These are phyloP conservation scores for Acanthamoeba healyi DNA, from an alignment of 208 protist genomes.

Conservation along the genomic window DNA sequence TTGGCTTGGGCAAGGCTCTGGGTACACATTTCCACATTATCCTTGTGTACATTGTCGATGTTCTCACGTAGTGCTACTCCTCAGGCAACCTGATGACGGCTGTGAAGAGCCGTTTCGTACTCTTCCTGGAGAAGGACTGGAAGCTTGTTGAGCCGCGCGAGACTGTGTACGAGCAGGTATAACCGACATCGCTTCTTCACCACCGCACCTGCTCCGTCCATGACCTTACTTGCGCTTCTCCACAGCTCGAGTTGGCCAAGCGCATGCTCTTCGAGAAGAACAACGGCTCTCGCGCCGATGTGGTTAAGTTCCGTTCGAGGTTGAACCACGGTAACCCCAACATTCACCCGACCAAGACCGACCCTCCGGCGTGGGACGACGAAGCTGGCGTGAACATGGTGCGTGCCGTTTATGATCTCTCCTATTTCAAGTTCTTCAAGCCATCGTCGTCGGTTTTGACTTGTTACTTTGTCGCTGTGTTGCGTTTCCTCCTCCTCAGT, in stretches of 20 bases:
- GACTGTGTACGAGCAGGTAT: neutral
- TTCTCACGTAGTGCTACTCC: neutral
- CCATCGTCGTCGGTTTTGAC: too few species aligned
- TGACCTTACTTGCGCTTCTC: neutral
- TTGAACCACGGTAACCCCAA: slow-evolving; percentile 32
- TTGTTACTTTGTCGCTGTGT: too few species aligned
- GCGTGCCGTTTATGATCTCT: neutral
- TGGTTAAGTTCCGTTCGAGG: slow-evolving; percentile 59
- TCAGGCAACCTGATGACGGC: neutral
- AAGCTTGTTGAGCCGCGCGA: slow-evolving; percentile 26
- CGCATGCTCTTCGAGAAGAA: neutral
- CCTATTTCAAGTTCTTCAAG: too few species aligned
- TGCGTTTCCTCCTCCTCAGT: neutral
- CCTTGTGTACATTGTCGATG: too few species aligned
- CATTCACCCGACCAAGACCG: slow-evolving; percentile 17
- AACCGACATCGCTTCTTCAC: neutral
- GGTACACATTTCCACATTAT: neutral
- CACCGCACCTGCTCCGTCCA: too few species aligned
- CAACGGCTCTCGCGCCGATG: slow-evolving; percentile 26
- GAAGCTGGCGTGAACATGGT: slow-evolving; percentile 54
- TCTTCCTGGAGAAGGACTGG: slow-evolving; percentile 65
- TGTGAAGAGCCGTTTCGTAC: slow-evolving; percentile 39
- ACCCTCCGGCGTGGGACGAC: slow-evolving; percentile 11
- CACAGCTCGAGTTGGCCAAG: slow-evolving; percentile 46
- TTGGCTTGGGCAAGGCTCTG: slow-evolving; percentile 47